These are phyloP conservation scores for Coccinonectria pachysandricola DNA, from an alignment of 2,329 filamentous ascomycete species.

Conservation along the genomic window DNA sequence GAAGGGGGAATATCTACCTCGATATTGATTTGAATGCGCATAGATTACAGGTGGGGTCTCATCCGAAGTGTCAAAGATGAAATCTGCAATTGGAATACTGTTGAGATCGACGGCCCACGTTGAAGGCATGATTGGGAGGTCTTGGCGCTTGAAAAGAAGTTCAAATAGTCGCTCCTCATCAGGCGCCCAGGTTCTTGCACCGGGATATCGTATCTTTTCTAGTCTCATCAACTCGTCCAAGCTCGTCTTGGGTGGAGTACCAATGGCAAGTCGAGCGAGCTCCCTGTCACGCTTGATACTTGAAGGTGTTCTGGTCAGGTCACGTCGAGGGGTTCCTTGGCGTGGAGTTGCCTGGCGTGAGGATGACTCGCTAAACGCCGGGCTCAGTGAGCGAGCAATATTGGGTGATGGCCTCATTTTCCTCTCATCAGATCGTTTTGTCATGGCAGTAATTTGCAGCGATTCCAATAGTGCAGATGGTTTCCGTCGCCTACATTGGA, in stretches of 20 bases:
- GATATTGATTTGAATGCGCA: constrained; percentile 26
- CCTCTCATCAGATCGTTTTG: background rate
- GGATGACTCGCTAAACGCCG: background rate
- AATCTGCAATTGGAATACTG: constrained; percentile 28
- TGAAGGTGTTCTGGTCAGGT: too few species aligned
- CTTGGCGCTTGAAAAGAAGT: constrained; percentile 30
- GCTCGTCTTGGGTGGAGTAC: constrained; percentile 2
- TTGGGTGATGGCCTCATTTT: constrained; percentile 2
- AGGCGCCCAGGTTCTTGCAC: constrained; percentile 38
- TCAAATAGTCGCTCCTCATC: constrained; percentile 37
- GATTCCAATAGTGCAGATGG: background rate
- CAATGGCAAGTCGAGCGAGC: constrained; percentile 3
- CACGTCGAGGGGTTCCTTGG: too few species aligned
- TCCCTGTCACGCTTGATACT: constrained; percentile 2
- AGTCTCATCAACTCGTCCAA: constrained; percentile 24
- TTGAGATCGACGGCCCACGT: constrained; percentile 32
- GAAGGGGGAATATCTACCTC: constrained; percentile 18
- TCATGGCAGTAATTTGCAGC: background rate
- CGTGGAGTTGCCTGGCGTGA: too few species aligned
- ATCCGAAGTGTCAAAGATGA: constrained; percentile 24
- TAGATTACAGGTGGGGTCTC: constrained; percentile 27
- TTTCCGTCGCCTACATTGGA: constrained; percentile 1
- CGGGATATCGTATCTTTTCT: constrained; percentile 31
- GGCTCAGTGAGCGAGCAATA: constrained; percentile 2
- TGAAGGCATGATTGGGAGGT: constrained; percentile 29